Conservation (phyloP, 2,329 filamentous ascomycete genomes). For the Sphaceloma murrayae region DNA sequence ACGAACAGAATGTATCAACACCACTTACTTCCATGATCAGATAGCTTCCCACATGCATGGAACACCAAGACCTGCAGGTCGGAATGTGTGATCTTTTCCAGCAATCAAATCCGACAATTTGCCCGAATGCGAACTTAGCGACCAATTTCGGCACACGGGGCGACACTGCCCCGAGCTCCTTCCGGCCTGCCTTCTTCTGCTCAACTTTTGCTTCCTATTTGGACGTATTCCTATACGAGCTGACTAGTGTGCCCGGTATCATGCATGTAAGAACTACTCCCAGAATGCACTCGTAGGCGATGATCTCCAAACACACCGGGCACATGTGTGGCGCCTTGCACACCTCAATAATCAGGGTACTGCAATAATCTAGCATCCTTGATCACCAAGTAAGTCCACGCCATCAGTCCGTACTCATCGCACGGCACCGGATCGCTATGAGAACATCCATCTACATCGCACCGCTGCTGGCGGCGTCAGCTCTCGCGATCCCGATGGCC, state of each 20-base stretch:
- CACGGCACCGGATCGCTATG: background rate
- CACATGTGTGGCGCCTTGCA: background rate
- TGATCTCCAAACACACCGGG: conserved; percentile 4
- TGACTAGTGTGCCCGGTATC: background rate
- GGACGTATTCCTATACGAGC: too few species aligned
- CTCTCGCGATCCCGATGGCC: background rate
- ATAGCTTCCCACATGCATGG: too few species aligned
- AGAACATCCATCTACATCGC: background rate
- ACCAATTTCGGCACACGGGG: too few species aligned
- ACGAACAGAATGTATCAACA: too few species aligned
- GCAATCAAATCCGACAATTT: too few species aligned
- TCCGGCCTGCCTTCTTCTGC: background rate
- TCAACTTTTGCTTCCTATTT: too few species aligned
- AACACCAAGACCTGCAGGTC: too few species aligned
- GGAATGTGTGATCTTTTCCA: too few species aligned
- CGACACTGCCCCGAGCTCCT: too few species aligned
- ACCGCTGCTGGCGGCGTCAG: background rate
- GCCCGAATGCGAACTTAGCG: too few species aligned
- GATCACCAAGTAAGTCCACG: background rate
- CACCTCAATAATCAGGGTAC: background rate
- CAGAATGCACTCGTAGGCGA: background rate
- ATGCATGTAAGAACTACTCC: conserved; percentile 9
- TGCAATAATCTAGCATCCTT: background rate
- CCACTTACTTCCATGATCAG: too few species aligned
- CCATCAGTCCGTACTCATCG: background rate